Conservation (phyloP, 176 grass and related monocot species). For the Eragrostis nindensis region DNA sequence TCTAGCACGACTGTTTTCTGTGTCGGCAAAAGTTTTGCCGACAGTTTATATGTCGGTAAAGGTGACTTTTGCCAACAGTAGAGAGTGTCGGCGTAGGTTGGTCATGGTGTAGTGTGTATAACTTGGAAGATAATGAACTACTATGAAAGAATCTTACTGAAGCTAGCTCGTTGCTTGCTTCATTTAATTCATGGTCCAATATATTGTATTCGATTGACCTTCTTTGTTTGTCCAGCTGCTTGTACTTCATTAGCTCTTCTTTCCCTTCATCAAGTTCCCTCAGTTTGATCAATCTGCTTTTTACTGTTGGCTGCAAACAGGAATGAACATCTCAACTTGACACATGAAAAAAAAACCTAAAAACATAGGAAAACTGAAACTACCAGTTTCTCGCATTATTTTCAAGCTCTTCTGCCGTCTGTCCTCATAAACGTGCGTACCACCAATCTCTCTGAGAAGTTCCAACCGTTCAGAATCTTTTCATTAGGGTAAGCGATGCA, state of each 20-base stretch:
- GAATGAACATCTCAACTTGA: too few species aligned
- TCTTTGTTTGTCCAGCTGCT: slow-evolving; percentile 94
- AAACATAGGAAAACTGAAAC: slow-evolving; percentile 16
- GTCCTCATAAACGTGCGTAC: slow-evolving; percentile 95
- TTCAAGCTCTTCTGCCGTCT: slow-evolving; percentile 90
- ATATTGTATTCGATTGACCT: slow-evolving; percentile 93
- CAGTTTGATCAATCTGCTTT: slow-evolving; percentile 96
- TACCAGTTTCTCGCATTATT: slow-evolving; percentile 98
- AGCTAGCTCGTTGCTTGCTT: slow-evolving; percentile 78
- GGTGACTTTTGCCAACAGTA: too few species aligned
- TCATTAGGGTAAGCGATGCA: slow-evolving; percentile 96
- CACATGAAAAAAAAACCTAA: too few species aligned
- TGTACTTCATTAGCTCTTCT: slow-evolving; percentile 96
- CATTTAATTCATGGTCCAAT: slow-evolving; percentile 93
- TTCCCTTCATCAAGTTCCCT: slow-evolving; percentile 98
- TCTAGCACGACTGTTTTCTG: too few species aligned
- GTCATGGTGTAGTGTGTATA: too few species aligned
- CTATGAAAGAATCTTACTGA: slow-evolving; percentile 44
- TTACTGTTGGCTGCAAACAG: slow-evolving; percentile 81
- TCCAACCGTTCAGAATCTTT: slow-evolving; percentile 95
- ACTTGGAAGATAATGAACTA: too few species aligned
- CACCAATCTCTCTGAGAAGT: slow-evolving; percentile 99
- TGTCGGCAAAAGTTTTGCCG: too few species aligned
- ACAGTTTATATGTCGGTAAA: too few species aligned
- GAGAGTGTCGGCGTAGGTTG: too few species aligned